Percentiles rank a stretch among this genome's conserved stretches.
These are phyloP conservation scores for Daldinia bambusicola DNA, from an alignment of 495 filamentous ascomycete genomes.

Conservation along the genomic window DNA sequence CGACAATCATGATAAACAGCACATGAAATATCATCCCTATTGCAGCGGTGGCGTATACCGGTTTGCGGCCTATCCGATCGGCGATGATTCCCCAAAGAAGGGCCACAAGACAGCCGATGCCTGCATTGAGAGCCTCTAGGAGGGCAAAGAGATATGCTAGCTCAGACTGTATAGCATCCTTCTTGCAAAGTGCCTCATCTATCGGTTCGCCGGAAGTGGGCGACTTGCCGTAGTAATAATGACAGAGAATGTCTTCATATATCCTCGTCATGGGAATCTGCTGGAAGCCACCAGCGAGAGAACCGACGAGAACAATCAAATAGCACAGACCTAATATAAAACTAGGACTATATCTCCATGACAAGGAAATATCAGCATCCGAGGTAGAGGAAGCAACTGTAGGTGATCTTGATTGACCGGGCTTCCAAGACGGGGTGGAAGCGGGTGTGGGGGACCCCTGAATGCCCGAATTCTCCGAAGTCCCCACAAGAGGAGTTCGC, in stretches of 20 bases:
- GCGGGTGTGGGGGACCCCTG: not conserved
- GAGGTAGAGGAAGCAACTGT: constrained; percentile 20
- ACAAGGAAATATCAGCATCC: constrained; percentile 6
- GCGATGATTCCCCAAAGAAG: constrained; percentile 46
- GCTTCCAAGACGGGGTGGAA: constrained; percentile 25
- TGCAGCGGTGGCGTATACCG: constrained; percentile 51
- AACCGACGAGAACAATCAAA: constrained; percentile 30
- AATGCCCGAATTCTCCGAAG: not conserved
- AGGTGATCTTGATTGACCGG: constrained; percentile 32
- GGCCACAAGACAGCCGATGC: constrained; percentile 41
- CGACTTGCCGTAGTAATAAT: constrained; percentile 46
- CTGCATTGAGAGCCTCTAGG: constrained; percentile 35
- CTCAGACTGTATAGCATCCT: constrained; percentile 47
- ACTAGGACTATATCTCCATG: constrained; percentile 17
- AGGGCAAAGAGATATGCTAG: constrained; percentile 50
- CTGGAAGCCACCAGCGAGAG: constrained; percentile 36
- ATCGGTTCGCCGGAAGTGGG: constrained; percentile 40
- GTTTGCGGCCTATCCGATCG: constrained; percentile 56
- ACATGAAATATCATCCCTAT: constrained; percentile 51
- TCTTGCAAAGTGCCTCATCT: constrained; percentile 51
- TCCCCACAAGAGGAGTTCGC: constrained; percentile 32
- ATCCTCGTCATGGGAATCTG: constrained; percentile 48
- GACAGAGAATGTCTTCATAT: constrained; percentile 56
- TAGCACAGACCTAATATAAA: constrained; percentile 29
- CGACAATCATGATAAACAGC: constrained; percentile 51